phyloP scores from a whole-genome alignment of 2,329 filamentous ascomycete species.

The Cladosporium colombiae region DNA sequence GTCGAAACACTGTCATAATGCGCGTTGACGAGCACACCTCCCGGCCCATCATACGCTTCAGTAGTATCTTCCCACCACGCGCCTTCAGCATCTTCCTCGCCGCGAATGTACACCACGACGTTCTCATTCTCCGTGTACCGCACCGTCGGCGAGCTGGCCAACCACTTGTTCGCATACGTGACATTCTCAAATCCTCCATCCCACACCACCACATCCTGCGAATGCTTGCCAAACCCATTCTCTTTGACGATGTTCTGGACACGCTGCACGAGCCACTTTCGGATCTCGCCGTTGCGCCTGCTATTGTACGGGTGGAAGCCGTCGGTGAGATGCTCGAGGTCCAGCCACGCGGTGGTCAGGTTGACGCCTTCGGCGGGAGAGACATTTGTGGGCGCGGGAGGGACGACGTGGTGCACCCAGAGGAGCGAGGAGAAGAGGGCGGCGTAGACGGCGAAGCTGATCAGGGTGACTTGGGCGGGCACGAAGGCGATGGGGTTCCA shows the following conservation, averaged over 20 bases:
- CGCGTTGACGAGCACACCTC: constrained; percentile 88
- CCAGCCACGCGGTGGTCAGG: constrained; percentile 81
- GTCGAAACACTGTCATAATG: constrained; percentile 95
- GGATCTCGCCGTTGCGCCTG: constrained; percentile 75
- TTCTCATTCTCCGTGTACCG: constrained; percentile 89
- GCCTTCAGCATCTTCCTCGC: constrained; percentile 69
- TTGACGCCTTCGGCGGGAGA: constrained; percentile 66
- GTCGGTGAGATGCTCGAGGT: constrained; percentile 73
- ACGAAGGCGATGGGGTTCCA: constrained; percentile 68
- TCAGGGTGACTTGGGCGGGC: constrained; percentile 77
- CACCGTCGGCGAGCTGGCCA: constrained; percentile 43
- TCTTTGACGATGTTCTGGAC: constrained; percentile 68
- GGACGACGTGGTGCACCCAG: constrained; percentile 74
- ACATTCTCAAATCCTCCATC: constrained; percentile 57
- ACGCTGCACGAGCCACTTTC: constrained; percentile 71
- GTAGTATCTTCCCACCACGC: constrained; percentile 67
- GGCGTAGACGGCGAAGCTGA: constrained; percentile 74
- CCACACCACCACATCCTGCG: constrained; percentile 16
- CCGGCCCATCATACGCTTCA: constrained; percentile 46
- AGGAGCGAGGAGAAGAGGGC: constrained; percentile 68
- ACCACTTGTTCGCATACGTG: constrained; percentile 52
- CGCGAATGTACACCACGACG: constrained; percentile 86
- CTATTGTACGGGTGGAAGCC: constrained; percentile 89
- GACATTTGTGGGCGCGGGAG: constrained; percentile 58
- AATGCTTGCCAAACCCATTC: constrained; percentile 47